Conservation (phyloP, 208 protist genomes). For the Trypanosoma melophagium region DNA sequence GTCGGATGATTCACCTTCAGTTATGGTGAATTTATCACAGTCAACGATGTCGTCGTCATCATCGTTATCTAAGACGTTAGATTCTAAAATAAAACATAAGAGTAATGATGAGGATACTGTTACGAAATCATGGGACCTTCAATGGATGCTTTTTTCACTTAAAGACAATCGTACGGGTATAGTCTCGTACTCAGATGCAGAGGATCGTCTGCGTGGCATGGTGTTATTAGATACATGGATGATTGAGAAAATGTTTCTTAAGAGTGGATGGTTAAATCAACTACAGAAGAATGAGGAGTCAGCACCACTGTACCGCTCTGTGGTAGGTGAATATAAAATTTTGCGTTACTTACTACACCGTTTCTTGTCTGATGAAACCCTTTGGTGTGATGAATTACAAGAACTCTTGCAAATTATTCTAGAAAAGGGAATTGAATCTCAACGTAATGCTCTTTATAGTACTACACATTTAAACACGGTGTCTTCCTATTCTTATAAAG, state of each 20-base stretch:
- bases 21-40: too few species aligned
- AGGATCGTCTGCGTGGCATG: slow-evolving; percentile 42
- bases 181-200: slow-evolving; percentile 37
- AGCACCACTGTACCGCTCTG: slow-evolving; percentile 21
- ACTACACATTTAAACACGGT: background rate
- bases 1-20: too few species aligned
- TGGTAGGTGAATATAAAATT: slow-evolving; percentile 29
- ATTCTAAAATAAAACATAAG: background rate
- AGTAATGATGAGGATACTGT: background rate
- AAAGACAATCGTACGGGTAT: slow-evolving; percentile 37
- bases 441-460: background rate
- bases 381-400: slow-evolving; percentile 26
- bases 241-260: slow-evolving; percentile 36
- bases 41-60: background rate
- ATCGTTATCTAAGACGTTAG: background rate
- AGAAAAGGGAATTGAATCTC: background rate
- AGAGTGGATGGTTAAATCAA: slow-evolving; percentile 41
- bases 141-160: slow-evolving; percentile 44
- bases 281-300: slow-evolving; percentile 25
- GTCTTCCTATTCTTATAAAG: background rate
- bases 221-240: slow-evolving; percentile 38
- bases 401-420: slow-evolving; percentile 17
- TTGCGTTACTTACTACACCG: slow-evolving; percentile 19
- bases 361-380: slow-evolving; percentile 28
- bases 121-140: slow-evolving; percentile 7